A percentile compares a stretch with the other conserved stretches of the same genome.
These are phyloP conservation scores for Musa itinerans DNA, from an alignment of 176 grass and related monocot species.

Conservation along the genomic window DNA sequence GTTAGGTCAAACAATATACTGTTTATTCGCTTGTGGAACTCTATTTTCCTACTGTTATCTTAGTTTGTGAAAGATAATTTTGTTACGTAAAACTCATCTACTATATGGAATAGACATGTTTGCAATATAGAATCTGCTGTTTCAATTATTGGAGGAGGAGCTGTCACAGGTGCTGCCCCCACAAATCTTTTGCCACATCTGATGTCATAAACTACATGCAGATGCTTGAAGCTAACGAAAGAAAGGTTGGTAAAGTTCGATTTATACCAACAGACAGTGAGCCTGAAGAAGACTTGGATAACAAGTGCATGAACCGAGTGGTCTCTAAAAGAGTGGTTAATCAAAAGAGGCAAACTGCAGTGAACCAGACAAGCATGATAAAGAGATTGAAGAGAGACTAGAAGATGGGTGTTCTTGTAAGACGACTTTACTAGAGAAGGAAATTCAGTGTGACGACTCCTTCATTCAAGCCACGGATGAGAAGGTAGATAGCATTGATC, in stretches of 20 bases:
- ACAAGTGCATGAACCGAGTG: not conserved
- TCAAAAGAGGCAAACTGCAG: not conserved
- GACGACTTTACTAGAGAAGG: not conserved
- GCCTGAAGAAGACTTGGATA: not conserved
- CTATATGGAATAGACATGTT: not conserved
- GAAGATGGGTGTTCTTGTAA: not conserved
- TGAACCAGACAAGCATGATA: not conserved
- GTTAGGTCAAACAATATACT: not conserved
- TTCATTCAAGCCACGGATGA: not conserved
- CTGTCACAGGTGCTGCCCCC: not conserved
- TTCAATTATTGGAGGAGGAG: not conserved
- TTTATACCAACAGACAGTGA: conserved; percentile 12
- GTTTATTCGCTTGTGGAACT: not conserved
- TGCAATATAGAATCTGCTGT: not conserved
- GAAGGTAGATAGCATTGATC: not conserved
- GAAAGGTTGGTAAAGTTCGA: conserved; percentile 9
- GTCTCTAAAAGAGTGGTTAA: not conserved
- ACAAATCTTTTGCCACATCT: not conserved
- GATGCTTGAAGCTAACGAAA: conserved; percentile 15
- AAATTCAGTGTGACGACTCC: too few relatives aligned
- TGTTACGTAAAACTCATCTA: not conserved
- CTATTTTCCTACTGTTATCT: not conserved
- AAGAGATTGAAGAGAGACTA: not conserved
- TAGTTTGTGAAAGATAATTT: not conserved
- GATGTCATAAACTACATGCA: not conserved